Evolutionary conservation across 371 early-diverging fungal genomes (phyloP).

Genomic region (Mucor irregularis): DNA sequence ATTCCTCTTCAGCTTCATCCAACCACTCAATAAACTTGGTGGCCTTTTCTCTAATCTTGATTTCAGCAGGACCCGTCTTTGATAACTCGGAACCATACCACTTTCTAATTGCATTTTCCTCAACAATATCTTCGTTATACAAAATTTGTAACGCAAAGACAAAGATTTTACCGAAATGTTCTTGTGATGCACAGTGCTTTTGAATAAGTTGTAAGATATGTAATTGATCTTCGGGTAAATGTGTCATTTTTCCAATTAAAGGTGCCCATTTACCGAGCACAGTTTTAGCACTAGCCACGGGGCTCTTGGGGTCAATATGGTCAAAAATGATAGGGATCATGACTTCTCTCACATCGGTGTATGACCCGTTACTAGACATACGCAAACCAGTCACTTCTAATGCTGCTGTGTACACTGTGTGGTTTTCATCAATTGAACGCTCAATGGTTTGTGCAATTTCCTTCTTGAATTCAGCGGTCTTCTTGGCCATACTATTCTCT

Average conservation of each 20-base stretch:
- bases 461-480: conserved; percentile 68
- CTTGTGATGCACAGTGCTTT: conserved; percentile 49
- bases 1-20: conserved; percentile 62
- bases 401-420: conserved; percentile 74
- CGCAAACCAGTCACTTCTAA: conserved; percentile 90
- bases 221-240: conserved; percentile 75
- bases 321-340: conserved; percentile 67
- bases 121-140: conserved; percentile 83
- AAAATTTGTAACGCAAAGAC: conserved; percentile 63
- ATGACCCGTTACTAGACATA: conserved; percentile 86
- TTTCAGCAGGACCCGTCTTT: conserved; percentile 29
- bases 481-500: conserved; percentile 31
- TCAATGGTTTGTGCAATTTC: conserved; percentile 83
- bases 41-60: conserved; percentile 43
- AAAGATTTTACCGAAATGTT: conserved; percentile 57
- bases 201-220: conserved; percentile 70
- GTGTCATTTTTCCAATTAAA: conserved; percentile 71
- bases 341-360: conserved; percentile 74
- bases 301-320: conserved; percentile 54
- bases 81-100: conserved; percentile 68
- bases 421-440: conserved; percentile 79
- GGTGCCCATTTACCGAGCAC: conserved; percentile 71
- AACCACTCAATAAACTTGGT: conserved; percentile 71
- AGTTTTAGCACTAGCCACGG: conserved; percentile 35
- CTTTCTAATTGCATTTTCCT: conserved; percentile 78